These are phyloP conservation scores for Monosporascus cannonballus DNA, from an alignment of 2,329 filamentous ascomycete genomes.

Conservation along the genomic window DNA sequence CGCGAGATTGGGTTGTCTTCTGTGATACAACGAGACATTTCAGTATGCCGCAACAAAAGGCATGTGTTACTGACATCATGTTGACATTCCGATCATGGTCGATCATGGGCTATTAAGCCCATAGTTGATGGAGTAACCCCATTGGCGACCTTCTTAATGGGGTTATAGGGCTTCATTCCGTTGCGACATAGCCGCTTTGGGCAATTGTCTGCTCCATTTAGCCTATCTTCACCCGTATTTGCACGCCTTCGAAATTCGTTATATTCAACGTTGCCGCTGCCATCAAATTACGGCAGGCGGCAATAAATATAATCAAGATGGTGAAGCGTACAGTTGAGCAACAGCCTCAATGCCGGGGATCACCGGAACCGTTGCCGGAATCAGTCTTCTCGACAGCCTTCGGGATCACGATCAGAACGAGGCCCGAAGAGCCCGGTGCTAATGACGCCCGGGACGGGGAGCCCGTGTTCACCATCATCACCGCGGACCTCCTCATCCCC, in stretches of 20 bases:
- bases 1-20: too few relatives aligned
- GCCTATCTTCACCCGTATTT: not conserved
- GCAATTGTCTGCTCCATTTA: not conserved
- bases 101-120: too few relatives aligned
- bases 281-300: not conserved
- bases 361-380: constrained; percentile 8
- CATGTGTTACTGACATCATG: too few relatives aligned
- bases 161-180: not conserved
- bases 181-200: not conserved
- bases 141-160: not conserved
- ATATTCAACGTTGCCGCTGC: not conserved
- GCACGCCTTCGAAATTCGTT: not conserved
- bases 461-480: constrained; percentile 27
- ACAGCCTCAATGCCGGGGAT: not conserved
- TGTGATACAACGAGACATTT: too few relatives aligned
- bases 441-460: constrained; percentile 14
- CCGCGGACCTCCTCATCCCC: constrained; percentile 29
- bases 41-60: too few relatives aligned
- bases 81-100: too few relatives aligned
- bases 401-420: constrained; percentile 20
- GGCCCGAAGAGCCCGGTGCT: constrained; percentile 8
- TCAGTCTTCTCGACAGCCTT: constrained; percentile 24
- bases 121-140: too few relatives aligned
- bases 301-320: constrained; percentile 11
- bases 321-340: constrained; percentile 12